Percentiles rank a stretch among this genome's conserved stretches.
phyloP scores from a whole-genome alignment of 345 rosid species.

The Ricinus communis region DNA sequence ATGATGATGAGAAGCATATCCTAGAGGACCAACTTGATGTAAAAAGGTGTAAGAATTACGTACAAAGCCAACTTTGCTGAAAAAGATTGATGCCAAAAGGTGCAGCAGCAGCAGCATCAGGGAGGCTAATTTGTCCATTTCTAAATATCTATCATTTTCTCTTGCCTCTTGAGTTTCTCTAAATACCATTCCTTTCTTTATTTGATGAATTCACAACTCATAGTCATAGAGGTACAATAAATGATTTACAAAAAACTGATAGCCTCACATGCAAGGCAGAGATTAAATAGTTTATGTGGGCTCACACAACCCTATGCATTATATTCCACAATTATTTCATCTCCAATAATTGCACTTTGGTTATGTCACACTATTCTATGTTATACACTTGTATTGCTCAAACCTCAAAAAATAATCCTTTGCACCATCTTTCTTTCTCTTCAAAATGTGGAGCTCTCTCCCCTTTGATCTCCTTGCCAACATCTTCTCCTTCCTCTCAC shows the following conservation, averaged over 20 bases:
- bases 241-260: neutral
- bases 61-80: neutral
- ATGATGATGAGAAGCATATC: neutral
- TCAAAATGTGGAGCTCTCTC: constrained; percentile 52
- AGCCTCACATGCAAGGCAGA: constrained; percentile 25
- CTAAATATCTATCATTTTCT: neutral
- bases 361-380: neutral
- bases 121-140: constrained; percentile 6
- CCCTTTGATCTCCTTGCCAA: constrained; percentile 45
- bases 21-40: neutral
- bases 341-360: constrained; percentile 24
- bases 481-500: constrained; percentile 48
- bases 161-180: constrained; percentile 27
- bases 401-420: neutral
- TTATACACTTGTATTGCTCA: neutral
- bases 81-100: neutral
- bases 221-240: neutral
- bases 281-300: constrained; percentile 8
- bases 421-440: neutral
- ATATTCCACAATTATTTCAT: constrained; percentile 17
- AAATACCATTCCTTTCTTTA: constrained; percentile 15
- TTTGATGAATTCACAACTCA: neutral
- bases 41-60: too few species aligned
- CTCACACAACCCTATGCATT: constrained; percentile 29
- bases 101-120: too few species aligned